A percentile compares a stretch with the other conserved stretches of the same genome.
phyloP scores from a whole-genome alignment of 345 rosid species.

The Salix purpurea region DNA sequence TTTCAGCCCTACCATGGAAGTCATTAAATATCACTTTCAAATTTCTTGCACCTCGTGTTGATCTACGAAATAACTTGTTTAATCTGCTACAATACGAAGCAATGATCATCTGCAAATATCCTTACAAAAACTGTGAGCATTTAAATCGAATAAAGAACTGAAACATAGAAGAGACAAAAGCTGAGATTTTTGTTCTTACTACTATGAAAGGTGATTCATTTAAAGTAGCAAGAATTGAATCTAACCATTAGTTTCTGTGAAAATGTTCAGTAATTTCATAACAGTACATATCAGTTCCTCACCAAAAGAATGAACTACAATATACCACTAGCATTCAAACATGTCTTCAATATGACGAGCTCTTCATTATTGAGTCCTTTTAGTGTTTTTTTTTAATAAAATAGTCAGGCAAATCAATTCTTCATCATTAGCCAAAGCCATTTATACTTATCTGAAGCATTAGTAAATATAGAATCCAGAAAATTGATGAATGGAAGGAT shows the following conservation, averaged over 20 bases:
- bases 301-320: constrained; percentile 6
- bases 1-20: constrained; percentile 74
- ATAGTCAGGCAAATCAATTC: too few species aligned
- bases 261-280: constrained; percentile 1
- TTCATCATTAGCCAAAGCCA: too few species aligned
- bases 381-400: too few species aligned
- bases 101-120: constrained; percentile 55
- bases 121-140: constrained; percentile 6
- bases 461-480: too few species aligned
- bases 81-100: constrained; percentile 59
- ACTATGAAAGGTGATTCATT: neutral
- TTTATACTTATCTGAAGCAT: too few species aligned
- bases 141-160: neutral
- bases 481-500: too few species aligned
- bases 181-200: neutral
- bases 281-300: constrained; percentile 10
- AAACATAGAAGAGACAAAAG: neutral
- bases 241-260: neutral
- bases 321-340: too few species aligned
- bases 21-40: constrained; percentile 75
- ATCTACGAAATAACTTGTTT: constrained; percentile 56
- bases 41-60: constrained; percentile 33
- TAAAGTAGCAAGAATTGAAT: neutral
- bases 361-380: too few species aligned
- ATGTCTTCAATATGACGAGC: too few species aligned